phyloP scores from a whole-genome alignment of 805 yeast species.

The Candida xiaguanensis region DNA sequence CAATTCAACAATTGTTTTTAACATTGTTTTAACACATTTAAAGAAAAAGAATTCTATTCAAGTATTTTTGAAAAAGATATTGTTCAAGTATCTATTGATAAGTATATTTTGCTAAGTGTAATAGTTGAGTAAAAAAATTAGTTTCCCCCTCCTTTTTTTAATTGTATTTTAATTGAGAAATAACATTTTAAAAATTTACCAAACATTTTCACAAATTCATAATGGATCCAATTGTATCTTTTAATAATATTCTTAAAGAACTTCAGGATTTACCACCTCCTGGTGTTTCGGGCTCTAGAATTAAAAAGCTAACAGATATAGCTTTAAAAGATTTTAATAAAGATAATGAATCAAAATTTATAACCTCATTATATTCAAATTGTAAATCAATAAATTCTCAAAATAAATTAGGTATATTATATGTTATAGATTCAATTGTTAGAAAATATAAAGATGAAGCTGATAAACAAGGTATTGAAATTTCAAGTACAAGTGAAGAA shows the following conservation, averaged over 20 bases:
- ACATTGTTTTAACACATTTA: no score
- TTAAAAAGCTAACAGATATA: conserved; percentile 75
- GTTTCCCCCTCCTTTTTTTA: no score
- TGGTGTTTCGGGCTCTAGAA: conserved; percentile 95
- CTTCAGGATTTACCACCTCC: conserved; percentile 66
- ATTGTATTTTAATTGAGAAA: neutral
- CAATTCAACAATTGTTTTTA: no score
- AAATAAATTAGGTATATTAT: conserved; percentile 87
- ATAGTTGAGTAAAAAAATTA: no score
- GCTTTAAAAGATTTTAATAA: conserved; percentile 61
- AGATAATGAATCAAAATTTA: conserved; percentile 50
- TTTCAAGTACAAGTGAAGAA: conserved; percentile 49
- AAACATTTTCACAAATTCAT: no score
- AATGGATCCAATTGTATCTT: conserved; percentile 22
- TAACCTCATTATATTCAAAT: conserved; percentile 57
- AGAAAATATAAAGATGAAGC: conserved; percentile 81
- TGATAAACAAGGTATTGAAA: conserved; percentile 47
- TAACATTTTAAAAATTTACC: neutral
- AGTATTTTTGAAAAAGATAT: no score
- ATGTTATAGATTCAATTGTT: conserved; percentile 88
- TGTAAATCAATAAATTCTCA: conserved; percentile 70
- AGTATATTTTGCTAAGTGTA: no score
- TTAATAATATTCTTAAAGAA: conserved; percentile 47
- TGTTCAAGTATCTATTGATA: no score
- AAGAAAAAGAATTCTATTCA: no score